Percentiles rank a stretch among this genome's conserved stretches.
Conservation (phyloP, 2,329 filamentous ascomycete genomes). For the Venturia asperata region DNA sequence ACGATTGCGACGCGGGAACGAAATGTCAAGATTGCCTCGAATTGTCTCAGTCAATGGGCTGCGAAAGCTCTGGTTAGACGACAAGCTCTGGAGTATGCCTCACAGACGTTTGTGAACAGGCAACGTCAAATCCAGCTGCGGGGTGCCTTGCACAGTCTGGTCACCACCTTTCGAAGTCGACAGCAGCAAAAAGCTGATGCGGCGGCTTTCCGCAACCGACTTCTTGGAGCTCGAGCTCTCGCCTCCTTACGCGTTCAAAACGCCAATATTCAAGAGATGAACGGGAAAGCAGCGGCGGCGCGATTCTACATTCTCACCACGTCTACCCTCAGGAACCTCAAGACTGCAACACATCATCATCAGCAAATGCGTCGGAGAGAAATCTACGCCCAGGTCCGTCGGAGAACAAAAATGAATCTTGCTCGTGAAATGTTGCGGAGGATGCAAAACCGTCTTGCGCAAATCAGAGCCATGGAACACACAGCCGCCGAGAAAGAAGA, state of each 20-base stretch:
- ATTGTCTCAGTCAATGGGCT: constrained; percentile 15
- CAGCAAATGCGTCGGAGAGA: constrained; percentile 48
- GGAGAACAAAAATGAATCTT: constrained; percentile 48
- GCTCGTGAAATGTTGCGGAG: constrained; percentile 33
- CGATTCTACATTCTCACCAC: constrained; percentile 50
- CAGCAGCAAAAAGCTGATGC: constrained; percentile 20
- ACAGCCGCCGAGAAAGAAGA: constrained; percentile 42
- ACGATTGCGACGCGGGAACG: constrained; percentile 22
- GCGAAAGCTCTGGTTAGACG: constrained; percentile 21
- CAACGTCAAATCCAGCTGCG: constrained; percentile 29
- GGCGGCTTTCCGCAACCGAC: constrained; percentile 34
- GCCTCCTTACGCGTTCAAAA: constrained; percentile 31
- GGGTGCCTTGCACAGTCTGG: constrained; percentile 26
- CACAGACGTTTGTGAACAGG: constrained; percentile 28
- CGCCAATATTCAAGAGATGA: constrained; percentile 37
- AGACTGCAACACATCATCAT: constrained; percentile 42
- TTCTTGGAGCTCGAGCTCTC: constrained; percentile 34
- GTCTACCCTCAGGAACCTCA: constrained; percentile 46
- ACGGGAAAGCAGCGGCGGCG: constrained; percentile 49
- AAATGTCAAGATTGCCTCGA: constrained; percentile 3
- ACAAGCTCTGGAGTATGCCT: constrained; percentile 26
- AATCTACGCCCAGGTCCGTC: constrained; percentile 48
- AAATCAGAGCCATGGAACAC: constrained; percentile 29
- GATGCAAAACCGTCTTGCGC: constrained; percentile 38
- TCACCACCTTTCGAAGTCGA: background rate